Evolutionary conservation across 2,329 filamentous ascomycete genomes (phyloP), one percentile per base, ranked within the genome.

Genomic region (Exophiala mesophila): DNA sequence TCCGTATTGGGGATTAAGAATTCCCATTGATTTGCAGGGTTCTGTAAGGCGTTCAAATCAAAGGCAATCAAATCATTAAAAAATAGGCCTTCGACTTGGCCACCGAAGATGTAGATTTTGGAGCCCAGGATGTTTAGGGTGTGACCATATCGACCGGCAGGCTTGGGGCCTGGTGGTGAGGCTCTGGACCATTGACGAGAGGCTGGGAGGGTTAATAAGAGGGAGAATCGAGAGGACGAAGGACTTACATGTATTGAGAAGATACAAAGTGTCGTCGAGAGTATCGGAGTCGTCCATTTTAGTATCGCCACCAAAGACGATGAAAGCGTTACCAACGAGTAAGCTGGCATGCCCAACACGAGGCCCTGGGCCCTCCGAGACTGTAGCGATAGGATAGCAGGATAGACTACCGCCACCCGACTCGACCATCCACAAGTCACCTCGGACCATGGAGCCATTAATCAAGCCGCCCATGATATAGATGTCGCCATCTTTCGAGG

Each of bases 181-280:
- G 92, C 89, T 63, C 89, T 79, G 43, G 94, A 97, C 92, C 92
- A 98, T 72, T 98, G 92, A 57, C 92, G 85, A 43, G 92, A 97
- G 50, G 92, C 92, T 97, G 42, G 13, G 49, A 46, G 48, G 9
- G 54, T 43, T 33, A 29, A 19, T 29, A 8, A 15, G 20, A 28
- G 5, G 13, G 39, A 9, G 6, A 38, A 21, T 19, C n/a, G 16
- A 29, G 5, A 15, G 17, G 12, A 20, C 24, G 18, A 31, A 18
- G 46, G 41, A 73, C 90, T 69, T 74, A 97, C 92, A 96, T 36
- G 92, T 98, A 68, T 98, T 98, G 38, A 98, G 74, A 37, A 98
- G 76, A 66, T 98, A 98, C 9, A 98, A 71, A 0, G 92, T 97
- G 67, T 98, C 90, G 58, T 98, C 92, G 44, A 98, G 71, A 36